Base-by-base conservation (phyloP, 1,139 yeast species). In the Debaryomyces coudertii region DNA sequence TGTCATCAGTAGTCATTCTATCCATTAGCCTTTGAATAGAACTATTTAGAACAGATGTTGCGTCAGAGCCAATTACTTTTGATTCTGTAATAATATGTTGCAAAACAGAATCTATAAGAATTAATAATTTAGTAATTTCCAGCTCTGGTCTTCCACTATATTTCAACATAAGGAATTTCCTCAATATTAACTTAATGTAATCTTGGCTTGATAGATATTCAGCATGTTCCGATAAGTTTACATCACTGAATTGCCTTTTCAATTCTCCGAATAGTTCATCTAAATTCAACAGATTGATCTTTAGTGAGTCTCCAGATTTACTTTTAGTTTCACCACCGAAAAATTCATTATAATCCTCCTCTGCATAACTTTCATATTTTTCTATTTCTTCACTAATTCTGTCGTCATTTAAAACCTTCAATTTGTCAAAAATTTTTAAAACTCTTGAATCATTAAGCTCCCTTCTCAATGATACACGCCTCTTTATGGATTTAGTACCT, bases 351-450 rank as follows among this genome's bases (percentile, higher is more conserved):
- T 61, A 65, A 50, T 78, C 83, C 8, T 69, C 76, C 40, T 71
- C 76, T 1, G 76, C 77, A 37, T 53, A 66, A 1, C 56, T 60
- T 46, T 71, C 72, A 50, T 76, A 80, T 43, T 68, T 68, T 11
- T 71, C 73, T 29, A 79, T 72, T 47, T 77, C 76, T 44, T 77
- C 79, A 44, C 65, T 63, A 29, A 79, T 66, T 36, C 79, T 67
- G 8, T 60, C 65, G 53, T 71, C 73, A 39, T 69, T 61, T 14
- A 79, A 54, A 0, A 53, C 58, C 42, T 62, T 65, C 12, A 78
- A 57, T 40, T 67, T 66, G 37, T 73, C 73, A 41, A 78, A 73
- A 1, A 79, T 61, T 40, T 60, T 61, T 7, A 59, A 48, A 4
- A 80, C 50, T 8, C 79, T 65, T 1, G 78, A 69, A 34, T 74